phyloP scores from a whole-genome alignment of 2,329 filamentous ascomycete species.

The Rachicladosporium sp. region DNA sequence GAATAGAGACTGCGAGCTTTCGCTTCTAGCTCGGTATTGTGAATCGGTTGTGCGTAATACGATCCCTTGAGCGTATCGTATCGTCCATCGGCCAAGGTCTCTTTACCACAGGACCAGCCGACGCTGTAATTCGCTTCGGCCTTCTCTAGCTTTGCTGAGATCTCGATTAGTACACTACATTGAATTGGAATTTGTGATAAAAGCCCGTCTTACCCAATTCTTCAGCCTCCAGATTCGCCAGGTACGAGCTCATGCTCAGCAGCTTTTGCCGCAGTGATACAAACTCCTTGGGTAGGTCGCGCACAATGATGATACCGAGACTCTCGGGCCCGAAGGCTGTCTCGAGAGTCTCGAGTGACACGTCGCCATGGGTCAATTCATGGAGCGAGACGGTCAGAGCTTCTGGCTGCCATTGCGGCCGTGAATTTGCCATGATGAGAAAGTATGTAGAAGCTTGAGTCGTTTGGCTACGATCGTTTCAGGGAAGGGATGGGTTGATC shows the following conservation, averaged over 20 bases:
- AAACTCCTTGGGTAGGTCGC: constrained; percentile 65
- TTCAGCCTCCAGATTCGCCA: constrained; percentile 62
- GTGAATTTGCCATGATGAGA: no score
- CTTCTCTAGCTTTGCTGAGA: constrained; percentile 33
- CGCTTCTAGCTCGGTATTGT: constrained; percentile 49
- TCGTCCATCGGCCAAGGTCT: constrained; percentile 64
- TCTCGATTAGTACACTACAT: not conserved
- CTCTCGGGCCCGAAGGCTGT: constrained; percentile 83
- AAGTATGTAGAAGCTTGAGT: no score
- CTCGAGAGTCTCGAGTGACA: constrained; percentile 57
- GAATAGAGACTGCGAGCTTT: constrained; percentile 43
- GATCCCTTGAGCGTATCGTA: constrained; percentile 73
- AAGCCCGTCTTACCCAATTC: constrained; percentile 48
- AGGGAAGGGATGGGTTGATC: no score
- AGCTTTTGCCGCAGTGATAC: constrained; percentile 57
- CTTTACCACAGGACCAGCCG: constrained; percentile 72
- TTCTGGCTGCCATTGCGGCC: constrained; percentile 2
- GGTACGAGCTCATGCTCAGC: constrained; percentile 77
- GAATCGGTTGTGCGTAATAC: constrained; percentile 60
- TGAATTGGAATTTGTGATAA: no score
- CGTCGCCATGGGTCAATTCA: constrained; percentile 31
- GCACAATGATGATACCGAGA: constrained; percentile 86
- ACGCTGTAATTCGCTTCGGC: constrained; percentile 47
- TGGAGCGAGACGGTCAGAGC: constrained; percentile 37
- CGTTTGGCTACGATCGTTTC: no score